phyloP scores from a whole-genome alignment of 768 basidiomycete species.

The Boletellus ananiceps region DNA sequence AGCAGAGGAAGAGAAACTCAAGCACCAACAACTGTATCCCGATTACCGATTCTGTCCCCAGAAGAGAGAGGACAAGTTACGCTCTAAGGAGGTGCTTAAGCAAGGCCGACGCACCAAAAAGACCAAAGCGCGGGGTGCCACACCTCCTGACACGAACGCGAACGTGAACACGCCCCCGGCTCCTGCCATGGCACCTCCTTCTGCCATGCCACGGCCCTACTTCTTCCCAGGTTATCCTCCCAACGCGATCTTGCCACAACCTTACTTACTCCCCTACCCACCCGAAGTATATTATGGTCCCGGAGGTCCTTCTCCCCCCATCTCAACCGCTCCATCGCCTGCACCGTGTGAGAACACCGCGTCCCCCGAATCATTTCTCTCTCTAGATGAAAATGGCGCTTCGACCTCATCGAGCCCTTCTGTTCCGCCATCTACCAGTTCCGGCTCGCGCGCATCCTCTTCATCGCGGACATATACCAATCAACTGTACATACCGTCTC shows the following conservation, averaged over 20 bases:
- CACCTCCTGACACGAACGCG: background rate
- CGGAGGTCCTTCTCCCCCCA: constrained; percentile 49
- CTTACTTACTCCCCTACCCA: constrained; percentile 22
- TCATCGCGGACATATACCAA: constrained; percentile 8
- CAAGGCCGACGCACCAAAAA: constrained; percentile 27
- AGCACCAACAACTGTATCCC: constrained; percentile 50
- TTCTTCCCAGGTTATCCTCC: constrained; percentile 2
- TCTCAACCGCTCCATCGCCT: constrained; percentile 50
- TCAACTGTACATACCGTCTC: background rate
- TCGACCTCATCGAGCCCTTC: constrained; percentile 15
- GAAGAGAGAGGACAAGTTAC: constrained; percentile 49
- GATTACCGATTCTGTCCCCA: constrained; percentile 54
- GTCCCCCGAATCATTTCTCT: constrained; percentile 7
- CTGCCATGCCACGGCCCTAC: background rate
- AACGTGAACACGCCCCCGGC: background rate
- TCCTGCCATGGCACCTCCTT: constrained; percentile 5
- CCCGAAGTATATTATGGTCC: constrained; percentile 29
- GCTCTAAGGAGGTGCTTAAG: constrained; percentile 37
- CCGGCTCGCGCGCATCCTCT: constrained; percentile 14
- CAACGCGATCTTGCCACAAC: constrained; percentile 11
- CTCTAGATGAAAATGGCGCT: constrained; percentile 8
- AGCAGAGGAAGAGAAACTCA: constrained; percentile 50
- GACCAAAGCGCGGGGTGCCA: constrained; percentile 18
- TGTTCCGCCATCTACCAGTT: constrained; percentile 4
- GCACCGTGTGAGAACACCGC: constrained; percentile 9